A percentile compares a stretch with the other conserved stretches of the same genome.
Conservation (phyloP, 164 flowering plant genomes). For the Umbilicus rupestris region DNA sequence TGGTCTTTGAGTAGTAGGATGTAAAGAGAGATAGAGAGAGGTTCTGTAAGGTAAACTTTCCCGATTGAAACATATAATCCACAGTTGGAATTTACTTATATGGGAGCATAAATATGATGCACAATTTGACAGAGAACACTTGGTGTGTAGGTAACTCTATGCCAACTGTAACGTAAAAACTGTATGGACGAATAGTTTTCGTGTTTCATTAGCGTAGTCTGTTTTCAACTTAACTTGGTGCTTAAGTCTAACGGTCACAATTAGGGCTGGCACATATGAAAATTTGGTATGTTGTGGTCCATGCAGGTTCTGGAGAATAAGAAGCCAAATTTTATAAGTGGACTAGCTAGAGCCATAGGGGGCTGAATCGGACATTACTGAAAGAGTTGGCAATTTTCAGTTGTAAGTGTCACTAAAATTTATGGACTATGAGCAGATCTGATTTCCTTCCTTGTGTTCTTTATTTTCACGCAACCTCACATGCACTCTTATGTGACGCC, state of each 20-base stretch:
- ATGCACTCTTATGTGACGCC: neutral
- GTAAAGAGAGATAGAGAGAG: neutral
- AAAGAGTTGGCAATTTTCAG: neutral
- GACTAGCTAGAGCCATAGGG: neutral
- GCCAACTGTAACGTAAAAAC: neutral
- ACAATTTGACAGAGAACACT: neutral
- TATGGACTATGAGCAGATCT: conserved; percentile 2
- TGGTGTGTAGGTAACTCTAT: neutral
- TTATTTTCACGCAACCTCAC: conserved; percentile 3
- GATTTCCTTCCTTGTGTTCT: neutral
- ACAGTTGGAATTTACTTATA: neutral
- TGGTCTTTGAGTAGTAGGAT: neutral
- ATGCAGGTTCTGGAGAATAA: neutral
- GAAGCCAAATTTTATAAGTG: neutral
- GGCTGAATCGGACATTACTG: neutral
- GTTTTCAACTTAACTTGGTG: neutral
- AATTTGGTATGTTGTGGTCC: neutral
- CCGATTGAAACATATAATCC: no score
- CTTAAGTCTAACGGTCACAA: neutral
- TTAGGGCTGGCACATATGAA: neutral
- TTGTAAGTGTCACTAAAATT: conserved; percentile 2
- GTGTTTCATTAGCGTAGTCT: neutral
- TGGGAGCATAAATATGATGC: neutral
- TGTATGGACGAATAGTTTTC: neutral
- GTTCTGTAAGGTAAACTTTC: neutral